Conservation (phyloP, 1,139 yeast genomes). For the Suhomyces atakaporum region DNA sequence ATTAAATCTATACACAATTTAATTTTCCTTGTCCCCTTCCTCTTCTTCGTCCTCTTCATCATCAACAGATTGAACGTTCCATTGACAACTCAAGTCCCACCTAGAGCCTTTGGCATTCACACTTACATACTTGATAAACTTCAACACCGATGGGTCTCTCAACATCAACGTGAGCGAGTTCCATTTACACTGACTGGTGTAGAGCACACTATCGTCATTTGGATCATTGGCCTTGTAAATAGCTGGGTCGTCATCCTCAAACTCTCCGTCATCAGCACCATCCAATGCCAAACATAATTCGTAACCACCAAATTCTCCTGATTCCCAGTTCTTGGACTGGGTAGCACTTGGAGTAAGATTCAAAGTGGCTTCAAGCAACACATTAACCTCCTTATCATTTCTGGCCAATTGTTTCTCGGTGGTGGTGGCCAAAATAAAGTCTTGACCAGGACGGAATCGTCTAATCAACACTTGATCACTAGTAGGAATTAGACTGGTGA, state of each 20-base stretch:
- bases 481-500: slow-evolving; percentile 67
- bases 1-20: neutral
- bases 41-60: slow-evolving; percentile 21
- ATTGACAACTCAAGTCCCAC: slow-evolving; percentile 86
- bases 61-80: slow-evolving; percentile 58
- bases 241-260: slow-evolving; percentile 55
- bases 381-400: slow-evolving; percentile 47
- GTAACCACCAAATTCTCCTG: slow-evolving; percentile 91
- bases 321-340: slow-evolving; percentile 66
- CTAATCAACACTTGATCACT: slow-evolving; percentile 73
- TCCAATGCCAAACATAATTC: slow-evolving; percentile 81
- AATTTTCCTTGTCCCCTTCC: slow-evolving; percentile 1
- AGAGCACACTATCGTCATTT: slow-evolving; percentile 73
- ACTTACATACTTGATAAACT: slow-evolving; percentile 91
- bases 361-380: slow-evolving; percentile 66
- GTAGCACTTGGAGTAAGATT: slow-evolving; percentile 71
- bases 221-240: slow-evolving; percentile 58
- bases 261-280: slow-evolving; percentile 48
- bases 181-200: slow-evolving; percentile 83
- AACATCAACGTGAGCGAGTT: slow-evolving; percentile 76
- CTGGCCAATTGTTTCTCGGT: slow-evolving; percentile 51
- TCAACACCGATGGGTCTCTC: slow-evolving; percentile 80
- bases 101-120: slow-evolving; percentile 85
- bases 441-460: slow-evolving; percentile 93
- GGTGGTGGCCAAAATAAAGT: slow-evolving; percentile 88